phyloP scores from a whole-genome alignment of 2,329 filamentous ascomycete genomes.

The Botrytis aclada region DNA sequence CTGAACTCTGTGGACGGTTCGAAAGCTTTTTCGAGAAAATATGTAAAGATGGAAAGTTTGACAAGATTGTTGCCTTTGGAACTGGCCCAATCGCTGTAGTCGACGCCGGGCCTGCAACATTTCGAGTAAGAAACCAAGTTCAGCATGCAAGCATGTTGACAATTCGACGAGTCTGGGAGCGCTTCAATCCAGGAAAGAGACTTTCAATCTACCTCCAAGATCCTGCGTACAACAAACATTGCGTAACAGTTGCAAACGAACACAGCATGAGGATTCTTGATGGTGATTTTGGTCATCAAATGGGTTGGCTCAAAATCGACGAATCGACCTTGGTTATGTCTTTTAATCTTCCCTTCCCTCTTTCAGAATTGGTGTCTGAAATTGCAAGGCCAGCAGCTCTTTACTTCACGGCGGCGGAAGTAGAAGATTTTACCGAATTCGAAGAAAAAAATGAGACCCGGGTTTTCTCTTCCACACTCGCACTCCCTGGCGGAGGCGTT shows the following conservation, averaged over 20 bases:
- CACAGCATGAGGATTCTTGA: not conserved
- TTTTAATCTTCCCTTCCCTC: not conserved
- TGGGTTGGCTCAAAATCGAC: not conserved
- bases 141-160: not conserved
- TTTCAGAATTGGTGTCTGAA: not conserved
- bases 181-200: not conserved
- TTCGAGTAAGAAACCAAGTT: no score
- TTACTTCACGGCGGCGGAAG: no score
- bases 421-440: no score
- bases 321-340: not conserved
- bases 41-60: not conserved
- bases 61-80: not conserved
- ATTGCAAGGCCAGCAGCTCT: not conserved
- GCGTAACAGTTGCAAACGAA: not conserved
- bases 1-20: not conserved
- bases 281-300: not conserved
- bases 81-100: not conserved
- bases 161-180: not conserved
- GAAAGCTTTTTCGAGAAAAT: not conserved
- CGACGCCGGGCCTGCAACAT: no score
- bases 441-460: accelerated
- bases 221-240: not conserved
- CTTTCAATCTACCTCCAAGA: not conserved
- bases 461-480: not conserved
- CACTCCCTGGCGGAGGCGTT: not conserved